Evolutionary conservation across 2,329 filamentous ascomycete species (phyloP).

Genomic region (Lasiodiplodia gonubiensis): DNA sequence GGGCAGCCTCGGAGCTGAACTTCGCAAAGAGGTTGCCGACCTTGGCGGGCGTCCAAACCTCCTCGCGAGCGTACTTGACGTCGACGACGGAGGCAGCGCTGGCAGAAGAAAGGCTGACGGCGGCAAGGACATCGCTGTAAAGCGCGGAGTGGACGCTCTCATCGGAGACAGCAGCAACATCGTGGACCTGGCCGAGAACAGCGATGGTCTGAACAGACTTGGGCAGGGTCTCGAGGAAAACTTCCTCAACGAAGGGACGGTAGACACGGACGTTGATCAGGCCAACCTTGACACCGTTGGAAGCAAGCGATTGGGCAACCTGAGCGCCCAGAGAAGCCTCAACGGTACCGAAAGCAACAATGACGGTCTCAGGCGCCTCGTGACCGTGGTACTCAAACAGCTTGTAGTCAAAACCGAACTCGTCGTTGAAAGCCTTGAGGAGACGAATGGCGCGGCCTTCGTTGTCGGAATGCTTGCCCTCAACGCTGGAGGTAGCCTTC

Average conservation of each 20-base stretch:
- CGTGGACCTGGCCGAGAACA: slow-evolving; percentile 86
- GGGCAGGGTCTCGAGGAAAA: slow-evolving; percentile 83
- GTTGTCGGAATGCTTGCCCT: slow-evolving; percentile 71
- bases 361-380: slow-evolving; percentile 74
- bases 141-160: slow-evolving; percentile 79
- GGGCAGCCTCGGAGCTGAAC: slow-evolving; percentile 44
- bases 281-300: slow-evolving; percentile 78
- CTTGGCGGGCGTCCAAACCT: slow-evolving; percentile 66
- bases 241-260: slow-evolving; percentile 92
- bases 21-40: slow-evolving; percentile 56
- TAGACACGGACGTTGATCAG: slow-evolving; percentile 92
- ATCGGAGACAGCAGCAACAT: slow-evolving; percentile 75
- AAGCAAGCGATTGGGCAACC: slow-evolving; percentile 73
- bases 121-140: slow-evolving; percentile 88
- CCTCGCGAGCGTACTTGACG: slow-evolving; percentile 84
- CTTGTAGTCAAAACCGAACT: slow-evolving; percentile 91
- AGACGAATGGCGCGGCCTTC: slow-evolving; percentile 75
- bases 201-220: slow-evolving; percentile 75
- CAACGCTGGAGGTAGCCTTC: slow-evolving; percentile 64
- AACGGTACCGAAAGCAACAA: slow-evolving; percentile 91
- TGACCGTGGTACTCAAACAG: slow-evolving; percentile 96
- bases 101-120: slow-evolving; percentile 73
- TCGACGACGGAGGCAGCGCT: slow-evolving; percentile 68
- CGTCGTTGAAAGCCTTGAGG: slow-evolving; percentile 78
- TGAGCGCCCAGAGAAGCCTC: slow-evolving; percentile 87